phyloP scores from a whole-genome alignment of 805 yeast species.

The Candida pseudofarinosa region DNA sequence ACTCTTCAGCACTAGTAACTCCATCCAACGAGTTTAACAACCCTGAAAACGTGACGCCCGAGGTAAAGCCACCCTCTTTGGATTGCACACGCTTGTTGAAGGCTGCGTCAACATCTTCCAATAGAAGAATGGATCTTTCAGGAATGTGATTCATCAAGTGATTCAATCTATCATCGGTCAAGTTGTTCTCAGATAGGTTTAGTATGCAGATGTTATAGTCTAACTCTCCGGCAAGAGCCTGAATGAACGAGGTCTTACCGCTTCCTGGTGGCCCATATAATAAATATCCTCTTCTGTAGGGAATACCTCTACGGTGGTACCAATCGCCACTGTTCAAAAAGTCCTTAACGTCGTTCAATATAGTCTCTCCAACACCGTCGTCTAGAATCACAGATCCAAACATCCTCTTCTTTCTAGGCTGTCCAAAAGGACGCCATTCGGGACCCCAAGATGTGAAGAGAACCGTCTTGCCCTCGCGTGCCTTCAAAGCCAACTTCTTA shows the following conservation, averaged over 20 bases:
- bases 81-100: slow-evolving; percentile 77
- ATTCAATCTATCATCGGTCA: slow-evolving; percentile 91
- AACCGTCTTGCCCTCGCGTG: slow-evolving; percentile 91
- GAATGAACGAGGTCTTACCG: slow-evolving; percentile 94
- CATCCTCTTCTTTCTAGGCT: slow-evolving; percentile 82
- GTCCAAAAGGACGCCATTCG: slow-evolving; percentile 98
- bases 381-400: slow-evolving; percentile 86
- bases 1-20: slow-evolving; percentile 95
- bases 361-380: slow-evolving; percentile 60
- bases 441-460: slow-evolving; percentile 95
- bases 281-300: slow-evolving; percentile 91
- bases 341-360: slow-evolving; percentile 71
- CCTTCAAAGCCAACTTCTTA: slow-evolving; percentile 70
- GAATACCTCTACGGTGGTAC: slow-evolving; percentile 96
- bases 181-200: slow-evolving; percentile 83
- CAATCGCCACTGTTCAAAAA: slow-evolving; percentile 78
- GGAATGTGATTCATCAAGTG: slow-evolving; percentile 97
- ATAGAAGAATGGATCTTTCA: slow-evolving; percentile 72
- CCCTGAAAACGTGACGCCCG: slow-evolving; percentile 96
- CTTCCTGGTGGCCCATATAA: slow-evolving; percentile 97
- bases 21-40: slow-evolving; percentile 92
- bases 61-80: slow-evolving; percentile 69
- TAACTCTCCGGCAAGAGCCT: slow-evolving; percentile 92
- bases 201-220: slow-evolving; percentile 94
- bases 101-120: slow-evolving; percentile 97